Base-by-base conservation (phyloP, 352 stramenopile genomes). In the Pythium rhizo-oryzae region DNA sequence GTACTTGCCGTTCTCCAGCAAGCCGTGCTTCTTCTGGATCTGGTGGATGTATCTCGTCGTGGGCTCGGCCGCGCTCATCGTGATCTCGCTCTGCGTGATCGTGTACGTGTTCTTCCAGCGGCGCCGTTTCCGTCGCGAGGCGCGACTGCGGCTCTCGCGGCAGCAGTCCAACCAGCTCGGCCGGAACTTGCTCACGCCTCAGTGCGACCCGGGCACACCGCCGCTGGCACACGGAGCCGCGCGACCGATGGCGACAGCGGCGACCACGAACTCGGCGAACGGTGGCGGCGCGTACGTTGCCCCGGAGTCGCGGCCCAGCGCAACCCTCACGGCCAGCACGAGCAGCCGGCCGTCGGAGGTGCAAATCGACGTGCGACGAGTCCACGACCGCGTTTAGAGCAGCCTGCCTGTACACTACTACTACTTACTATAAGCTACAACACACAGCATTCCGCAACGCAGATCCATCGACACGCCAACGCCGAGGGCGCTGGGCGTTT, bases 11-110 rank as follows among this genome's bases (percentile, higher is more conserved):
- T 85, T 90, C 66, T 79, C 77, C 13, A 69, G 75, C 67, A 91
- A 90, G 55, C 76, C 80, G 18, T 96, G 87, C 77, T 93, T 86
- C 81, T 93, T 92, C 70, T 96, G 87, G 87, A 74, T 87, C 54
- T 96, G 87, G 87, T 96, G 87, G 87, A 94, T 92, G 83, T 94
- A 96, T 65, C 72, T 96, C 28, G 79, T 96, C 8, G 65, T 96
- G 28, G 85, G 79, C 12, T 76, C 76, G 16, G 59, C 80, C 37
- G 70, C 81, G 18, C 51, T 94, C 35, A 89, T 94, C 59, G 1
- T 86, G 19, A 24, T 92, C 16, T 89, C 80, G 28, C 50, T 71
- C 23, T 64, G 71, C 30, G 78, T 82, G 23, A 71, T 92, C 47
- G 62, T 69, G 5, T 93, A 81, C 57, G 75, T 89, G 33, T 81